Base-by-base conservation (phyloP, 192 early-diverging fungal genomes). In the Coemansia reversa region DNA sequence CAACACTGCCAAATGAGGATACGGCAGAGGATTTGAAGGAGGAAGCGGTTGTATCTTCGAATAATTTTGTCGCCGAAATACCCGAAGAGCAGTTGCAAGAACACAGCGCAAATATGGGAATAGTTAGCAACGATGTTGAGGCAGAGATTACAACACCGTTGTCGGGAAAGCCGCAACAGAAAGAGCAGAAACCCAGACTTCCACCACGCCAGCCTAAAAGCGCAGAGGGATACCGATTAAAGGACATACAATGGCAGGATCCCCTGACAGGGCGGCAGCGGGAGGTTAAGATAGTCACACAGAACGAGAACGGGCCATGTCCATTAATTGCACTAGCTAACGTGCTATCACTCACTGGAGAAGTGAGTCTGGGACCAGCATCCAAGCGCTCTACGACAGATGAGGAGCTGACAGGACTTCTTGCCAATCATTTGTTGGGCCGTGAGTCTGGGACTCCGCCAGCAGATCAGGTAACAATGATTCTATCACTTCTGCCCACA, bases 261-360 rank as follows among this genome's bases (percentile, higher is more conserved):
- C 64, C 76, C 14, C 50, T 51, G 19, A 84, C 84, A 6, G 64
- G 79, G 5, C 35, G 75, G n/a, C 55, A 68, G 54, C 73, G 79
- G 54, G 63, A 76, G 5, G 80, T 93, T 27, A 84, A 87, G 58
- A 91, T 96, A 48, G 86, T 92, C 33, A 94, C 94, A 5, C 95
- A 97, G 79, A 95, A 94, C 79, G 88, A 86, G 56, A 97, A 97
- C 71, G 95, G 95, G 0, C 95, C 95, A 0, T 97, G 95, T 71
- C 95, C 95, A 18, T 67, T 97, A 39, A 74, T 95, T 4, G 91
- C 93, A 14, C 80, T 97, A 7, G 83, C 84, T 53, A 98, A 98
- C 71, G 90, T 90, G 7, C 82, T 98, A 23, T 69, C 92, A 16
- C 79, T 98, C 12, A 78, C 86, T 8, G 87, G 87, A 14, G 85